Percentiles rank a stretch among this genome's conserved stretches.
Conservation (phyloP, 2,329 filamentous ascomycete species). For the Fusarium circinatum region DNA sequence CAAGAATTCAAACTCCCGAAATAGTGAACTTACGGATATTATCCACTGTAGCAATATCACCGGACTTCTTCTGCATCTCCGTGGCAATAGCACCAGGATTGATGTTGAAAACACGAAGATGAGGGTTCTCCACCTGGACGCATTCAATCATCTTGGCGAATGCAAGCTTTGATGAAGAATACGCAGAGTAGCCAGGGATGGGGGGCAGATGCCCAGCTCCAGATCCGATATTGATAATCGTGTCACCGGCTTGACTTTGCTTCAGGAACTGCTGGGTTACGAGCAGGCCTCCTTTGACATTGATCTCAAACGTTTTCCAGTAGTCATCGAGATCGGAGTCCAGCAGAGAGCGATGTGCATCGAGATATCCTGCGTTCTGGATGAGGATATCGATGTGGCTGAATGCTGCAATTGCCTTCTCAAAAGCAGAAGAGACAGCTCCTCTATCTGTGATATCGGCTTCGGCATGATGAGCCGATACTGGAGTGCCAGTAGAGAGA, state of each 20-base stretch:
- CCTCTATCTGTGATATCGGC: background rate
- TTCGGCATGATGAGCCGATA: background rate
- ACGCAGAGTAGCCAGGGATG: background rate
- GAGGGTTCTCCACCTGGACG: background rate
- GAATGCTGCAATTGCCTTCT: background rate
- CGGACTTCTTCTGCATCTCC: background rate
- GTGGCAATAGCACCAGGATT: slow-evolving; percentile 3
- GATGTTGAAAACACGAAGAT: background rate
- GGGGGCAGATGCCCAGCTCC: background rate
- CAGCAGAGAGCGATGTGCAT: background rate
- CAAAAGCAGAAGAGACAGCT: background rate
- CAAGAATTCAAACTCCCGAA: accelerated
- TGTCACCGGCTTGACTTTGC: background rate
- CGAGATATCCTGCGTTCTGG: slow-evolving; percentile 3
- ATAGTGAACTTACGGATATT: background rate
- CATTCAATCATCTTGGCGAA: slow-evolving; percentile 2
- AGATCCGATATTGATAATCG: background rate
- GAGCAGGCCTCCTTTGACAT: background rate
- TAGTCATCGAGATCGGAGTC: background rate
- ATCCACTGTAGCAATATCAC: background rate
- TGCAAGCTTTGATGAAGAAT: slow-evolving; percentile 1
- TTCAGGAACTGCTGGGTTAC: background rate
- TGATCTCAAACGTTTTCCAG: background rate
- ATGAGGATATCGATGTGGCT: background rate
- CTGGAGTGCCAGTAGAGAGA: background rate